Base-by-base conservation (phyloP, 2,329 filamentous ascomycete genomes). In the Orbilia javanica region DNA sequence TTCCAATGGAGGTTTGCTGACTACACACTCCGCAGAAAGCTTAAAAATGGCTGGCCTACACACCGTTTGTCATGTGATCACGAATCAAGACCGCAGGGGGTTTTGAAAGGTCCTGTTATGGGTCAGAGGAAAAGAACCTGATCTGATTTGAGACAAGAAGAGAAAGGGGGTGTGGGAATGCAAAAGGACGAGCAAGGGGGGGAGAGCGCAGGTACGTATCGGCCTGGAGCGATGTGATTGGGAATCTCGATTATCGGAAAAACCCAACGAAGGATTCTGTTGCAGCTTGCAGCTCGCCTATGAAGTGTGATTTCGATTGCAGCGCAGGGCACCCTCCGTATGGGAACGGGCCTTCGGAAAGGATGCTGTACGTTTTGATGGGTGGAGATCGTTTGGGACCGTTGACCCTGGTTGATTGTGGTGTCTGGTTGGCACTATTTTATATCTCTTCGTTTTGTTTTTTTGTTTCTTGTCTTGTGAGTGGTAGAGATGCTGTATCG, bases 221-320 rank as follows among this genome's bases (percentile, higher is more conserved):
- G 63, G 62, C 31, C 53, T 68, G 70, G 65, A 60, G 48, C 55
- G 65, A 77, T 63, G 60, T 57, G 64, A 50, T 42, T 65, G 60
- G 44, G 22, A 71, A 65, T 76, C 66, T 74, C 63, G 70, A 74
- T 60, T 67, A 74, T 74, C 69, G 60, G 48, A 48, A 48, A 36
- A 31, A 42, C n/a, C 39, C 31, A 52, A 20, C 55, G 29, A 48
- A 27, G 34, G 39, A 50, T 52, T 64, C 20, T 31, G 20, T 68
- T 53, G 34, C 55, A 52, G 20, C 66, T 66, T 77, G 73, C 73
- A 77, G 73, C 73, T 77, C 73, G 73, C 73, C 73, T 77, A 71
- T 18, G 72, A 20, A 50, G 60, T 55, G 73, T 63, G 73, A 63
- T 77, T 73, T 53, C 34, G 57, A 53, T 63, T 48, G 55, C 67